Percentiles rank a stretch among this genome's conserved stretches.
Evolutionary conservation across 2,329 filamentous ascomycete species (phyloP).

Genomic region (Claviceps africana): DNA sequence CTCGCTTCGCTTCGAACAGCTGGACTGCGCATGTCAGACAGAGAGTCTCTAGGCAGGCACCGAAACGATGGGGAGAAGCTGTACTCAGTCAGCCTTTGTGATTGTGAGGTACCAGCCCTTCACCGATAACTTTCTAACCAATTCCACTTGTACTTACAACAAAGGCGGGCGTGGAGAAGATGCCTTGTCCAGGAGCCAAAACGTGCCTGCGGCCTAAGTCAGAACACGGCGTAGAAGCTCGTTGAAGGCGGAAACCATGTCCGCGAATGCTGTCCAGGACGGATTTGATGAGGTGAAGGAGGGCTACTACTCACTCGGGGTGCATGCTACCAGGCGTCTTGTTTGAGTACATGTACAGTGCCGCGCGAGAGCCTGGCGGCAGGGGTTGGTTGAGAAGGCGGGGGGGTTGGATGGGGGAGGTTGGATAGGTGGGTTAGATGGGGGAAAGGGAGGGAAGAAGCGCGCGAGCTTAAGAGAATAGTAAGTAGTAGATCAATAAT

Average conservation of each 20-base stretch:
- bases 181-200: background rate
- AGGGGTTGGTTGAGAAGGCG: too few species aligned
- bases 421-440: too few species aligned
- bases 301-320: background rate
- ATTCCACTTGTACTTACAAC: background rate
- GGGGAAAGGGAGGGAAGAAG: too few species aligned
- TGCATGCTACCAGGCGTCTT: too few species aligned
- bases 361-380: too few species aligned
- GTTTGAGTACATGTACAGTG: background rate
- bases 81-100: background rate
- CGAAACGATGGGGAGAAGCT: background rate
- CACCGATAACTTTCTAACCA: background rate
- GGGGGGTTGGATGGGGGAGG: too few species aligned
- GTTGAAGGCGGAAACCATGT: slow-evolving; percentile 1
- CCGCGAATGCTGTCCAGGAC: background rate
- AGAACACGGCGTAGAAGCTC: background rate
- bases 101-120: background rate
- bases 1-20: background rate
- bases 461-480: too few species aligned
- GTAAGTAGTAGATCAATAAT: too few species aligned
- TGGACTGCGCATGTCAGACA: background rate
- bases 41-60: background rate
- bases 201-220: background rate
- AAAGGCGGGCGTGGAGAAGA: background rate
- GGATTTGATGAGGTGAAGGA: background rate